Conservation (phyloP, 192 early-diverging fungal species). For the Umbelopsis isabellina region DNA sequence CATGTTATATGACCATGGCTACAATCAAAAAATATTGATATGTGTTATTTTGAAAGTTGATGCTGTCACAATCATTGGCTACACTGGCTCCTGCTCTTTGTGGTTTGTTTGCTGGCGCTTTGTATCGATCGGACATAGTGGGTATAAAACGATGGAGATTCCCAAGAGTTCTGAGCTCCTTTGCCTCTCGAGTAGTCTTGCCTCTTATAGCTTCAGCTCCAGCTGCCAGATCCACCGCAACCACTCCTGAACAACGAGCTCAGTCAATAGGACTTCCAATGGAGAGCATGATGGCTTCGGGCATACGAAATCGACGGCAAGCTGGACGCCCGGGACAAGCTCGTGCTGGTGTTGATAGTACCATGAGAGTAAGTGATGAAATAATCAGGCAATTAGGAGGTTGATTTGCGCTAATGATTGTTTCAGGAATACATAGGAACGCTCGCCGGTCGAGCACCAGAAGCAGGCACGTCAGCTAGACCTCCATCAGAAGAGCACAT, state of each 20-base stretch:
- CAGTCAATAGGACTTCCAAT: slow-evolving; percentile 20
- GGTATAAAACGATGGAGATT: slow-evolving; percentile 60
- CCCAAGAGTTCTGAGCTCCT: slow-evolving; percentile 35
- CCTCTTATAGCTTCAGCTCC: slow-evolving; percentile 56
- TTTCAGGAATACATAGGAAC: slow-evolving; percentile 42
- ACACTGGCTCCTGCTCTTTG: slow-evolving; percentile 49
- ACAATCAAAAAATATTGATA: not conserved
- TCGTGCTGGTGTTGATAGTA: slow-evolving; percentile 9
- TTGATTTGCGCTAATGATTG: not conserved
- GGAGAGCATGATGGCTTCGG: slow-evolving; percentile 24
- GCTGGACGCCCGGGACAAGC: slow-evolving; percentile 8
- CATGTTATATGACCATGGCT: not conserved
- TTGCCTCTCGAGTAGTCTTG: slow-evolving; percentile 45
- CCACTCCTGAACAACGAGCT: slow-evolving; percentile 42
- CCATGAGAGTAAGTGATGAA: slow-evolving; percentile 24
- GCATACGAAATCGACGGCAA: slow-evolving; percentile 26
- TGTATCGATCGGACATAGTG: slow-evolving; percentile 56
- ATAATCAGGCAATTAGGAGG: not conserved
- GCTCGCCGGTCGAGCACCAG: slow-evolving; percentile 44
- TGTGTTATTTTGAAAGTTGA: slow-evolving; percentile 33
- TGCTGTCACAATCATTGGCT: slow-evolving; percentile 44
- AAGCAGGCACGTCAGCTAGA: slow-evolving; percentile 38
- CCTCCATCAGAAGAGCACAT: slow-evolving; percentile 52
- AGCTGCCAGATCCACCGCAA: slow-evolving; percentile 41
- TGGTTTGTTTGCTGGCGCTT: slow-evolving; percentile 53